Base-by-base conservation (phyloP, 495 filamentous ascomycete genomes). In the Penicillium subrubescens region DNA sequence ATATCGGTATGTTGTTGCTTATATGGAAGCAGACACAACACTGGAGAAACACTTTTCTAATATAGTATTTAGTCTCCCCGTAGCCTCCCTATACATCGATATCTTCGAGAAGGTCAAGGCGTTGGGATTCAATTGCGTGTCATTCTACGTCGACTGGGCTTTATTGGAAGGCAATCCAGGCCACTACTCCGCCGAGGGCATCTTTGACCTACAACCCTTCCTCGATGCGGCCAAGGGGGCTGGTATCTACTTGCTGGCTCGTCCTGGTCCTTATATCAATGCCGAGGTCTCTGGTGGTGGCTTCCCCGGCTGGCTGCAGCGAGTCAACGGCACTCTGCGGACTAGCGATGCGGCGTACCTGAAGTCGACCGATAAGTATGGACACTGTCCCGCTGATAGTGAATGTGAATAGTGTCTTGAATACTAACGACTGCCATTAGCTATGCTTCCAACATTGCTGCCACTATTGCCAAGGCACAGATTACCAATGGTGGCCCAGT, bases 141-240 rank as follows among this genome's bases (percentile, higher is more conserved):
- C 87, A 0, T 90, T 93, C 74, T 92, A 92, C 68, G 76, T 86
- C n/a, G 82, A 92, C 65, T 94, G 91, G 91, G 89, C 88, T n/a
- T 75, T 93, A 17, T 70, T 92, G 2, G 90, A 94, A 74, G 90
- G 90, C 33, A 86, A 89, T 61, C 88, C 81, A 1, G 90, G 89
- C 1, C 77, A 85, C 17, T 92, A 91, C 68, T 76, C 77, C 14
- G 89, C 87, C 0, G 86, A 90, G 11, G 91, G 91, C 0, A 80
- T 92, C 51, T 90, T 92, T 68, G 86, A 78, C 10, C 79, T 90
- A 15, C 82, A 88, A 56, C 85, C 85, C 2, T 92, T 94, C 75
- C 92, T 92, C 65, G 83, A 88, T 8, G 89, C 89, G 10, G 90
- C 91, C 6, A 76, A 73, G 10, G 73, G 89, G 68, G 82, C 87